Conservation (phyloP, 2,329 filamentous ascomycete genomes). For the Cryphonectria japonica region DNA sequence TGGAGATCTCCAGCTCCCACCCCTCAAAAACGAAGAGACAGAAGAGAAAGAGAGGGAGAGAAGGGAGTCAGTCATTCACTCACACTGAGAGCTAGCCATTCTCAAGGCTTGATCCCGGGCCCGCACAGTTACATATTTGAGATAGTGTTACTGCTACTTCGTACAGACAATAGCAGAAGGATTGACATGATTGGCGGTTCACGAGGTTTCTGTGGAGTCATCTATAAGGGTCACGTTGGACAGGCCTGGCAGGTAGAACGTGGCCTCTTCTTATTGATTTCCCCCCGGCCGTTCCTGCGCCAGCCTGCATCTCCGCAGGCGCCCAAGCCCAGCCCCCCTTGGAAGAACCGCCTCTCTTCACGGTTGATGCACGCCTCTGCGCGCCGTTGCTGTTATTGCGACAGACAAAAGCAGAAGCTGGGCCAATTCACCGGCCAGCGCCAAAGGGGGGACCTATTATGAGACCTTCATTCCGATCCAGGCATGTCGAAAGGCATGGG, state of each 20-base stretch:
- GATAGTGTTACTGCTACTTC: neutral
- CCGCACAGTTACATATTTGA: neutral
- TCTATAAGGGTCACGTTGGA: slow-evolving; percentile 17
- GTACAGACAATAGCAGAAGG: slow-evolving; percentile 17
- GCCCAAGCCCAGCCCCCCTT: slow-evolving; percentile 12
- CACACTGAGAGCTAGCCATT: neutral
- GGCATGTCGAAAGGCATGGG: neutral
- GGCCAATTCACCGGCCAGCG: neutral
- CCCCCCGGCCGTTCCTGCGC: slow-evolving; percentile 23
- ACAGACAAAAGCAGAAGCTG: neutral
- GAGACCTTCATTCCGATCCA: slow-evolving; percentile 2
- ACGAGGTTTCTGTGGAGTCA: slow-evolving; percentile 22
- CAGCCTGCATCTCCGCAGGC: slow-evolving; percentile 18
- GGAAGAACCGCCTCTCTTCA: neutral
- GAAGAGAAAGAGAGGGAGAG: neutral
- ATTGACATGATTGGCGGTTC: slow-evolving; percentile 23
- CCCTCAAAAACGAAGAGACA: neutral
- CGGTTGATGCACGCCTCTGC: neutral
- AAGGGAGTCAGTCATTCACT: neutral
- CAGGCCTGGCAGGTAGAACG: slow-evolving; percentile 16
- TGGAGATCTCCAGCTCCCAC: neutral
- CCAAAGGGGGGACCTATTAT: neutral
- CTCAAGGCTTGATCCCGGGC: slow-evolving; percentile 13
- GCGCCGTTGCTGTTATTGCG: slow-evolving; percentile 12
- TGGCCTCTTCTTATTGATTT: slow-evolving; percentile 28